A percentile compares a stretch with the other conserved stretches of the same genome.
These are phyloP conservation scores for Phycomyces blakesleeanus DNA, from an alignment of 192 early-diverging fungal genomes.

Conservation along the genomic window DNA sequence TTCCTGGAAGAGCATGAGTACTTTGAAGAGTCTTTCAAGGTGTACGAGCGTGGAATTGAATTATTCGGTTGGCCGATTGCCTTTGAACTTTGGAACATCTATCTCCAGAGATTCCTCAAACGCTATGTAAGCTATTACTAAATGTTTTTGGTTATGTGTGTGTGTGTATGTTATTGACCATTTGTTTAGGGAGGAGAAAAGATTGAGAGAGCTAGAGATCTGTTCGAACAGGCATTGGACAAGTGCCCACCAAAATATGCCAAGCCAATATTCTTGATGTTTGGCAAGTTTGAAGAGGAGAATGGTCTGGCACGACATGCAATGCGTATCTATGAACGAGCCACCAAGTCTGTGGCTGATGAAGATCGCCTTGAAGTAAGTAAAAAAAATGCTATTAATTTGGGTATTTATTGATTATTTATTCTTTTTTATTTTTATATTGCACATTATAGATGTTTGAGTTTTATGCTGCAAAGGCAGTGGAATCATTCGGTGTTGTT, in stretches of 20 bases:
- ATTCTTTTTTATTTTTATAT: too few relatives aligned
- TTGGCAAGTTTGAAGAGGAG: slow-evolving; percentile 89
- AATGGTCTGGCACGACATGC: slow-evolving; percentile 88
- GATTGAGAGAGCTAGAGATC: slow-evolving; percentile 87
- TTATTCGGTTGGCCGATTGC: slow-evolving; percentile 96
- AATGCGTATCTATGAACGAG: slow-evolving; percentile 91
- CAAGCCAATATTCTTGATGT: slow-evolving; percentile 83
- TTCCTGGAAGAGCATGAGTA: slow-evolving; percentile 87
- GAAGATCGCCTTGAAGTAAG: slow-evolving; percentile 67
- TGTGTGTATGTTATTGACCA: too few relatives aligned
- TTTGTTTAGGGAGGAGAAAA: slow-evolving; percentile 70
- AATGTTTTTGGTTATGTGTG: too few relatives aligned
- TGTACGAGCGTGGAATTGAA: slow-evolving; percentile 94
- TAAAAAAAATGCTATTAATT: background rate
- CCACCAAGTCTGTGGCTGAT: slow-evolving; percentile 72
- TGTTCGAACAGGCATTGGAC: slow-evolving; percentile 92
- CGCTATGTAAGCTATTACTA: slow-evolving; percentile 61
- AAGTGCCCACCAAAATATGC: slow-evolving; percentile 84
- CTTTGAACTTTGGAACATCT: slow-evolving; percentile 96
- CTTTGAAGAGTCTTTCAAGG: slow-evolving; percentile 94
- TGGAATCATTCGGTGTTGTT: slow-evolving; percentile 81
- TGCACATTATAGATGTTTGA: slow-evolving; percentile 76
- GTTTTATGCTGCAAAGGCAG: slow-evolving; percentile 88
- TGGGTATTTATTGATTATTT: background rate
- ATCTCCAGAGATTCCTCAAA: slow-evolving; percentile 79